A percentile compares a stretch with the other conserved stretches of the same genome.
phyloP scores from a whole-genome alignment of 2,329 filamentous ascomycete species.

The Aspergillus clavatus region DNA sequence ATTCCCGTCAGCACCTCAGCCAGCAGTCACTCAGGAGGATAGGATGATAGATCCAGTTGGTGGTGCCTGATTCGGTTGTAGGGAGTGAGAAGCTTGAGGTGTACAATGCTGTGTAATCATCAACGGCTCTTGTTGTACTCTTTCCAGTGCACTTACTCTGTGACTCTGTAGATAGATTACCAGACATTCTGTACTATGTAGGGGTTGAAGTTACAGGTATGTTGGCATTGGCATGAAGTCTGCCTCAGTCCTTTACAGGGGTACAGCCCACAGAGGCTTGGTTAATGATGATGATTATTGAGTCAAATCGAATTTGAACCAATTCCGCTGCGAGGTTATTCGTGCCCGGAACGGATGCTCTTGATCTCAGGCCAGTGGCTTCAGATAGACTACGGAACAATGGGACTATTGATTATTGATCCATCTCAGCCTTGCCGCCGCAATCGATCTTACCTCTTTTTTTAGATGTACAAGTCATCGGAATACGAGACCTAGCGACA shows the following conservation, averaged over 20 bases:
- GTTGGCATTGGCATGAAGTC: no score
- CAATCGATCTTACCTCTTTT: not conserved
- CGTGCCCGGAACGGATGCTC: not conserved
- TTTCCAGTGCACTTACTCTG: no score
- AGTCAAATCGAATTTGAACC: not conserved
- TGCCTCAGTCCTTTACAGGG: not conserved
- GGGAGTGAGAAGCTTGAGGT: no score
- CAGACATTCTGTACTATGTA: no score
- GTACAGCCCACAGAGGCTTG: not conserved
- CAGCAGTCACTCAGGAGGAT: no score
- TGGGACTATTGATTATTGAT: not conserved
- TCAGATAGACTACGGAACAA: not conserved
- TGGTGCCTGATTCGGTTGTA: no score
- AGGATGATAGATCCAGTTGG: no score
- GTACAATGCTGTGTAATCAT: no score
- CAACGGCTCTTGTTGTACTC: no score
- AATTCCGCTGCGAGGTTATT: not conserved
- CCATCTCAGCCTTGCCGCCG: not conserved
- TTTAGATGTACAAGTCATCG: not conserved
- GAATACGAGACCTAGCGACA: not conserved
- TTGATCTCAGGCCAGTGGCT: not conserved
- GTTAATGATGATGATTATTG: not conserved
- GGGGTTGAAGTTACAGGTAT: no score
- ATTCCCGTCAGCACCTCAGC: no score
- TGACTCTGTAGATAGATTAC: no score